Base-by-base conservation (phyloP, 192 early-diverging fungal species). In the Thamnidium elegans region DNA sequence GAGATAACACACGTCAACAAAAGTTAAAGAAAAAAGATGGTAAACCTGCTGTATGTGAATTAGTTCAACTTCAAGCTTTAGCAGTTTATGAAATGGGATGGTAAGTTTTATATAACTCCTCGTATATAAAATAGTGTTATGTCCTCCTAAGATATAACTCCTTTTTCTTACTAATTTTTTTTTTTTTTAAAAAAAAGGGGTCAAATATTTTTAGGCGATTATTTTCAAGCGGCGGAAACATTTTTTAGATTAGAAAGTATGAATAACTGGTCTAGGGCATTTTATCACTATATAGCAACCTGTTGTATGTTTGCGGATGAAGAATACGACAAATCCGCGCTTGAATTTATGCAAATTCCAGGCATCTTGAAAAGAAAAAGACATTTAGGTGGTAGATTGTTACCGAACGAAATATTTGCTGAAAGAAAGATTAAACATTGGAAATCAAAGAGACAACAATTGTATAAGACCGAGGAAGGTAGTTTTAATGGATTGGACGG, bases 191-290 rank as follows among this genome's bases (percentile, higher is more conserved):
- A 26, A 26, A 26, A 26, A 26, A 75, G 74, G 74, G 74, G 64
- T 2, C 68, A 75, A 34, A 75, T 75, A 7, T 75, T 70, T 17
- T 52, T 75, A 13, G 65, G 69, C 0, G 65, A 75, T 50, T 70
- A 75, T 52, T 71, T 75, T 50, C 74, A 75, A 61, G 74, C 74
- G 20, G 70, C 74, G 13, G 74, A 75, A 51, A 75, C 74, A 1
- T 75, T 75, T 21, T 75, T 75, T 48, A 64, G 74, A n/a, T 19
- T 75, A n/a, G 74, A 75, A 34, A 63, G 60, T 19, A 75, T 75
- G 74, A 70, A 75, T 31, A 70, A 67, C 26, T 70, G 74, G 65
- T 71, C 69, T 1, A 64, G 65, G 0, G 65, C 68, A n/a, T 75
- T 75, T 11, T 75, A 75, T 17, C 74, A 75, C 20, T 75, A 75